A percentile compares a stretch with the other conserved stretches of the same genome.
phyloP scores from a whole-genome alignment of 2,329 filamentous ascomycete species.

The Microsporum canis region DNA sequence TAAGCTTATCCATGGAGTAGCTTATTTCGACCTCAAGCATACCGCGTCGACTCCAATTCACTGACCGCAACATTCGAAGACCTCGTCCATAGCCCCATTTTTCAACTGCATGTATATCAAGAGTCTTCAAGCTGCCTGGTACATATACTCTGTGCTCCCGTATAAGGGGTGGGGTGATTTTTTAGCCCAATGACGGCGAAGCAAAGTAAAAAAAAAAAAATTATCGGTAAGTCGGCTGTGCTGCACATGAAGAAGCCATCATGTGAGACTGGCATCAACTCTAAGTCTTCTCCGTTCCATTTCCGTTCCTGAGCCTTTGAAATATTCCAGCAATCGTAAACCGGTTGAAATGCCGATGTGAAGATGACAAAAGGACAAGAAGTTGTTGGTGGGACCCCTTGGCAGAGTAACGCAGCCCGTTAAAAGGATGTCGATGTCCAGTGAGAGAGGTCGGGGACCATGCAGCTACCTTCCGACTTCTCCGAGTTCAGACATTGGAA shows the following conservation, averaged over 20 bases:
- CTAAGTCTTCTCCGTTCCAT: not conserved
- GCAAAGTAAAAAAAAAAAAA: not conserved
- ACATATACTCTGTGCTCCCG: not conserved
- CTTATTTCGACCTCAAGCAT: constrained; percentile 3
- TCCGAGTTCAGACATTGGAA: not conserved
- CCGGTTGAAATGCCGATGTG: not conserved
- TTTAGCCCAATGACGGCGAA: not conserved
- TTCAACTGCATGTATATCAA: not conserved
- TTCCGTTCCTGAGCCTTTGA: not conserved
- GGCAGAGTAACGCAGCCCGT: not conserved
- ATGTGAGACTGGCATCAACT: not conserved
- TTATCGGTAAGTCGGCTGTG: not conserved
- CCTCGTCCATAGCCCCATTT: not conserved
- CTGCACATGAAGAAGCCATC: not conserved
- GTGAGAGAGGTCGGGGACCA: not conserved
- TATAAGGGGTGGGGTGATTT: not conserved
- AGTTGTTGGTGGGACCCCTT: not conserved
- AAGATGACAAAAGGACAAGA: not conserved
- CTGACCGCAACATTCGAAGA: not conserved
- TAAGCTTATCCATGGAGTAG: constrained; percentile 1
- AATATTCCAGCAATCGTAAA: not conserved
- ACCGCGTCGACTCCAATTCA: not conserved
- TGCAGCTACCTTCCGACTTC: not conserved
- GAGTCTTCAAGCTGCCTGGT: too few relatives aligned
- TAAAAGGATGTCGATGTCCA: too few relatives aligned